phyloP scores from a whole-genome alignment of 345 rosid species.

The Nephelium lappaceum region DNA sequence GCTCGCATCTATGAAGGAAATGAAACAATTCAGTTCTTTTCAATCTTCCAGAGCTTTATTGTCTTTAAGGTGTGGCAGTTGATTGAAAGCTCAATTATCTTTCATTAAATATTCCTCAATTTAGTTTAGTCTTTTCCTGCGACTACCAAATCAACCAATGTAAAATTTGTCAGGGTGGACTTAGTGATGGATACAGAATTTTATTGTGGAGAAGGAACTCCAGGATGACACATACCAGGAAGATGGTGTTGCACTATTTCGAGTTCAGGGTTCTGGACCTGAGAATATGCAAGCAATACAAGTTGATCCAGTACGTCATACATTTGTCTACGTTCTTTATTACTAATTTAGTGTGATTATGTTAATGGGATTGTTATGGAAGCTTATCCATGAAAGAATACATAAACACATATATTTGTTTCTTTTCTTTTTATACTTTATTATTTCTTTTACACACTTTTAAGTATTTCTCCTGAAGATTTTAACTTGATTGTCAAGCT shows the following conservation, averaged over 20 bases:
- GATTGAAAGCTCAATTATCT: conserved; percentile 14
- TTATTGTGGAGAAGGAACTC: conserved; percentile 69
- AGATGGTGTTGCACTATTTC: conserved; percentile 83
- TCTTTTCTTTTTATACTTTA: not conserved
- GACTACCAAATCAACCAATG: conserved; percentile 19
- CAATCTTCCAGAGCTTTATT: conserved; percentile 88
- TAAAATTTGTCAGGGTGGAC: conserved; percentile 74
- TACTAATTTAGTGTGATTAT: conserved; percentile 3
- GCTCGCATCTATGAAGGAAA: conserved; percentile 89
- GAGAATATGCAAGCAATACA: conserved; percentile 99
- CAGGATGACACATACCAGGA: conserved; percentile 78
- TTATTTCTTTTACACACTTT: not conserved
- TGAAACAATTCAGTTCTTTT: conserved; percentile 88
- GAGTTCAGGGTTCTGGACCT: conserved; percentile 97
- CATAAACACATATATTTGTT: not conserved
- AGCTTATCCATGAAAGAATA: not conserved
- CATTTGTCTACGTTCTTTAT: conserved; percentile 3
- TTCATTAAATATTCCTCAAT: not conserved
- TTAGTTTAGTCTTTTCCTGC: conserved; percentile 11
- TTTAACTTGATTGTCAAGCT: not conserved
- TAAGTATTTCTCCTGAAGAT: not conserved
- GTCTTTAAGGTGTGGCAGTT: conserved; percentile 75
- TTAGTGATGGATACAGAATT: conserved; percentile 79
- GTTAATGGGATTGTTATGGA: conserved; percentile 5
- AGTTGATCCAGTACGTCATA: conserved; percentile 82